Conservation (phyloP, 2,329 filamentous ascomycete species). For the Chrysoporthe austroafricana region DNA sequence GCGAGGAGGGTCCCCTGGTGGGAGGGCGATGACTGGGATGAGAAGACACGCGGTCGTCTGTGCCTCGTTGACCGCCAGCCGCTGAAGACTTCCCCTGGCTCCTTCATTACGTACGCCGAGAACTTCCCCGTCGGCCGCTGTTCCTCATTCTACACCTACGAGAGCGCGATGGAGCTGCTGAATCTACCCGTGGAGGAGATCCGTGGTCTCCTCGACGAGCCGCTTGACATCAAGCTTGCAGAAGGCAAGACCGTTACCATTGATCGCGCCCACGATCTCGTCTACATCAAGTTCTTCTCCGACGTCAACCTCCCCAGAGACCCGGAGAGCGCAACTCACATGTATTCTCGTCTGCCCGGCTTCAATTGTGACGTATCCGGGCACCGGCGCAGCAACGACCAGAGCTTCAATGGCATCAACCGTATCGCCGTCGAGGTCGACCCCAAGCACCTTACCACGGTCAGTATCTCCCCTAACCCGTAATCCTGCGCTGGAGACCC, state of each 20-base stretch:
- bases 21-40: neutral
- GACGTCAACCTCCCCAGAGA: neutral
- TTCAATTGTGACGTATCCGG: neutral
- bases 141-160: neutral
- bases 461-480: neutral
- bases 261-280: neutral
- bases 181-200: neutral
- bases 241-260: neutral
- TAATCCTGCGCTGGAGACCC: neutral
- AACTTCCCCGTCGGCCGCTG: neutral
- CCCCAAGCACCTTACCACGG: neutral
- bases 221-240: neutral
- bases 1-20: neutral
- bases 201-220: neutral
- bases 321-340: neutral
- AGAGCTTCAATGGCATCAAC: neutral
- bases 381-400: neutral
- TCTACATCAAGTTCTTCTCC: conserved; percentile 1
- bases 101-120: neutral
- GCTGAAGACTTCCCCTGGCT: neutral
- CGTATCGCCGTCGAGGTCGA: neutral
- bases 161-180: neutral
- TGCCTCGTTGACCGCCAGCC: neutral
- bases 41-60: neutral
- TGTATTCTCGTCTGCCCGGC: neutral